Evolutionary conservation across 768 basidiomycete species (phyloP).

Genomic region (Lactifluus hygrophoroides): DNA sequence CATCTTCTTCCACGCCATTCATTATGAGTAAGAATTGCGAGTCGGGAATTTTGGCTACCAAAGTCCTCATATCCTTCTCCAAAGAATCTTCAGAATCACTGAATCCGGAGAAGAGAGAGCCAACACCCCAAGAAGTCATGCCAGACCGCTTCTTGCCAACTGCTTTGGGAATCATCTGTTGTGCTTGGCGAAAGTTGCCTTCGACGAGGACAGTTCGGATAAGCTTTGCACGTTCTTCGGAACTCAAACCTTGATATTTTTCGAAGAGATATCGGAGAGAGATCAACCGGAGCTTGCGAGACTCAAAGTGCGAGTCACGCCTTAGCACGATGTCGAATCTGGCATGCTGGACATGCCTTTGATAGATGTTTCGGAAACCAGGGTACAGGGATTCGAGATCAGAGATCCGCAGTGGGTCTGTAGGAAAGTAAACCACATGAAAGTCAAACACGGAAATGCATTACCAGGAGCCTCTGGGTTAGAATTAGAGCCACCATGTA

Average conservation of each 20-base stretch:
- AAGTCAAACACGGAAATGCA: not conserved
- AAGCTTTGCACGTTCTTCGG: not conserved
- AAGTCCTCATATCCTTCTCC: slow-evolving; percentile 5
- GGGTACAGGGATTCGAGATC: slow-evolving; percentile 10
- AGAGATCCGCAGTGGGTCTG: not conserved
- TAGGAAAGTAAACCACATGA: not conserved
- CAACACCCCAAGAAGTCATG: not conserved
- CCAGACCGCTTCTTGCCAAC: not conserved
- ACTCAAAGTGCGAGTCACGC: not conserved
- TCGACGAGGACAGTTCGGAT: not conserved
- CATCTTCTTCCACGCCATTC: not conserved
- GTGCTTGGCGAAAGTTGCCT: slow-evolving; percentile 4
- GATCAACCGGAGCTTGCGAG: slow-evolving; percentile 1
- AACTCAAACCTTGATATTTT: not conserved
- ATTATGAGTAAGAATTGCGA: slow-evolving; percentile 8
- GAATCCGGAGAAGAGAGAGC: not conserved
- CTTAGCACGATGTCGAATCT: not conserved
- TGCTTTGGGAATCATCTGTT: no score
- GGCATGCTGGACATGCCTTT: not conserved
- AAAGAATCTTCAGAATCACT: not conserved
- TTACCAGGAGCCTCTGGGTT: not conserved
- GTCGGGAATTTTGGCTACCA: not conserved
- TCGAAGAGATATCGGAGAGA: not conserved
- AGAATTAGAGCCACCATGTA: not conserved
- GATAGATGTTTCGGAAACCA: no score